Evolutionary conservation across 1,284 basidiomycete species (phyloP).

Genomic region (Peniophora sp.): DNA sequence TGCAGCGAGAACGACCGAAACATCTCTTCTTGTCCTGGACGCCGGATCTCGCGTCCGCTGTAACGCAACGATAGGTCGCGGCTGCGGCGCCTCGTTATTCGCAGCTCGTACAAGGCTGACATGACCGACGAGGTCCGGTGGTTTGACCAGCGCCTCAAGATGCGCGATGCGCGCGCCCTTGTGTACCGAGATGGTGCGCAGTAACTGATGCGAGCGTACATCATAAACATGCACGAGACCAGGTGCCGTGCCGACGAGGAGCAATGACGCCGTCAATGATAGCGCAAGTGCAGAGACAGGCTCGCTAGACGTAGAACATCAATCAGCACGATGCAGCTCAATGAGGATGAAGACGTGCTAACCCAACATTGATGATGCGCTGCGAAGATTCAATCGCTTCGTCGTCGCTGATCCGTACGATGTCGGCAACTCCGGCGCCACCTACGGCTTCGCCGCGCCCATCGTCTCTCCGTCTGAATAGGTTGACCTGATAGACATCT

Average conservation of each 20-base stretch:
- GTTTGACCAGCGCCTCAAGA: conserved; percentile 71
- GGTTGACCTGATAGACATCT: conserved; percentile 71
- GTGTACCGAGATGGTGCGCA: conserved; percentile 71
- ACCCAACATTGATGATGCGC: conserved; percentile 60
- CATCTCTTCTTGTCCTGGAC: conserved; percentile 59
- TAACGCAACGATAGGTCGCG: conserved; percentile 56
- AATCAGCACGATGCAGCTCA: conserved; percentile 2
- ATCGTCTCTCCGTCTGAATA: conserved; percentile 59
- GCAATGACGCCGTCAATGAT: conserved; percentile 65
- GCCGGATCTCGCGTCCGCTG: conserved; percentile 64
- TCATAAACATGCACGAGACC: conserved; percentile 83
- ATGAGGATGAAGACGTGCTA: conserved; percentile 12
- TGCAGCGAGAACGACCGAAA: conserved; percentile 49
- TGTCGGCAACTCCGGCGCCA: conserved; percentile 62
- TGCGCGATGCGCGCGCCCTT: conserved; percentile 71
- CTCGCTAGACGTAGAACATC: conserved; percentile 30
- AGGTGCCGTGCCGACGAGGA: conserved; percentile 66
- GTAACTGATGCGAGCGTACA: conserved; percentile 81
- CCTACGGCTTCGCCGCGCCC: conserved; percentile 64
- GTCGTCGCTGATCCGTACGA: conserved; percentile 56
- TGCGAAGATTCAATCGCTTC: conserved; percentile 36
- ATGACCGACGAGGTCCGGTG: conserved; percentile 77
- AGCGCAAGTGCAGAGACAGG: conserved; percentile 67
- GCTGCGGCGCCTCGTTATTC: conserved; percentile 46
- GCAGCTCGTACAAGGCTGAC: conserved; percentile 47